Base-by-base conservation (phyloP, 139 green algal genomes). In the Chlamydomonas asymmetrica region DNA sequence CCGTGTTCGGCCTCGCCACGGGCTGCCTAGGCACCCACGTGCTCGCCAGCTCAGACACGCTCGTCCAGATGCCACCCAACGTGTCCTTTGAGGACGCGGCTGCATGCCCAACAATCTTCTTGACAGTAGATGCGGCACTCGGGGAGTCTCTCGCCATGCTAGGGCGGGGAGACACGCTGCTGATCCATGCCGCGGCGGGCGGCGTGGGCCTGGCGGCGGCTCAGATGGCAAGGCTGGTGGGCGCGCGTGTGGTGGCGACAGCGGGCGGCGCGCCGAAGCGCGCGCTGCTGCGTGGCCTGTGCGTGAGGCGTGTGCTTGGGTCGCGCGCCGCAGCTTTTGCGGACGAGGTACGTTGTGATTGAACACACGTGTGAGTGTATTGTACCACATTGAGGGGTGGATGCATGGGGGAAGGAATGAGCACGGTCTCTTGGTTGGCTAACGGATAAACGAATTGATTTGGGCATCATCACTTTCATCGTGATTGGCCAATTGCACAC, bases 1-100 rank as follows among this genome's bases (percentile, higher is more conserved):
- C 85, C 29, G 92, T 96, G 41, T 92, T 96, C 76, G 92, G 92
- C 35, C 79, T 97, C 16, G 80, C 90, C 0, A 84, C 76, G 22
- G 92, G 91, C 35, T 85, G 82, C 73, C 73, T 96, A 37, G 92
- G 66, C 29, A 87, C 79, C 16, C 84, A 93, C 65, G 91, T 94
- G n/a, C 41, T 81, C 10, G 63, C 74, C 23, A 74, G 65, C 13
- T 63, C 65, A 0, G 40, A 68, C 0, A 93, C 80, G 0, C 23
- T 95, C 41, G 90, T 83, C 0, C 56, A 72, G 16, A 83, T 95
- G 82, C 92, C 92, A 0, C n/a, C 64, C 2, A 86, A 75, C 54
- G 29, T 94, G 23, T 56, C 62, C 0, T 93, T 91, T 72, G 88
- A 94, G 63, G 83, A 84, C 25, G 91, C 84, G 3, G 85, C 91